A percentile compares a stretch with the other conserved stretches of the same genome.
phyloP scores from a whole-genome alignment of 768 basidiomycete genomes.

The Coprinellus micaceus region DNA sequence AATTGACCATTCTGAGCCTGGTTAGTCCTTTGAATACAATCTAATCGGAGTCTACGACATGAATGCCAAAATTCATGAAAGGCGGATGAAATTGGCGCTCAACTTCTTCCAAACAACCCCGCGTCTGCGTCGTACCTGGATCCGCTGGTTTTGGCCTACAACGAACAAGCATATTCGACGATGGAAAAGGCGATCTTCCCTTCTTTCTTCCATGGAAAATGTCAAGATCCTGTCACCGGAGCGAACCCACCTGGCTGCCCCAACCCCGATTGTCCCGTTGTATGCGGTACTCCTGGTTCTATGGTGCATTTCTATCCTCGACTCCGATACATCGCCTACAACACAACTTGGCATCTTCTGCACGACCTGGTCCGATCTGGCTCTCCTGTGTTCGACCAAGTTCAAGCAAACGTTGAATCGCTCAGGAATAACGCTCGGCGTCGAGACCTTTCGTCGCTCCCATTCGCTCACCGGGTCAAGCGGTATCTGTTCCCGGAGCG shows the following conservation, averaged over 20 bases:
- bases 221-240: constrained; percentile 43
- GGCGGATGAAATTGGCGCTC: constrained; percentile 20
- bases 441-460: constrained; percentile 8
- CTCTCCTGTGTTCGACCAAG: constrained; percentile 38
- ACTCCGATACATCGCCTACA: constrained; percentile 48
- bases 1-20: constrained; percentile 33
- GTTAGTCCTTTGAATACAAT: constrained; percentile 30
- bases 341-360: constrained; percentile 35
- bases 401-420: constrained; percentile 39
- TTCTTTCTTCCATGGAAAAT: constrained; percentile 74
- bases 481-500: constrained; percentile 1
- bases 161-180: constrained; percentile 36
- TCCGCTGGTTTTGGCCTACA: constrained; percentile 47
- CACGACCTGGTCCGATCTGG: constrained; percentile 31
- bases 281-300: constrained; percentile 82
- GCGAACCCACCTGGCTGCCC: constrained; percentile 68
- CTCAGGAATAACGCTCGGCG: constrained; percentile 17
- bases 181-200: constrained; percentile 63
- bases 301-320: constrained; percentile 62
- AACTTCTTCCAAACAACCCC: constrained; percentile 13
- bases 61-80: constrained; percentile 8
- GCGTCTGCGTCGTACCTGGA: constrained; percentile 30
- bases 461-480: neutral
- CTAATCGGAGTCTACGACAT: neutral
- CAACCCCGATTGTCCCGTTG: constrained; percentile 73